A percentile compares a stretch with the other conserved stretches of the same genome.
These are phyloP conservation scores for Aureobasidium leucospermi DNA, from an alignment of 2,329 filamentous ascomycete genomes.

Conservation along the genomic window DNA sequence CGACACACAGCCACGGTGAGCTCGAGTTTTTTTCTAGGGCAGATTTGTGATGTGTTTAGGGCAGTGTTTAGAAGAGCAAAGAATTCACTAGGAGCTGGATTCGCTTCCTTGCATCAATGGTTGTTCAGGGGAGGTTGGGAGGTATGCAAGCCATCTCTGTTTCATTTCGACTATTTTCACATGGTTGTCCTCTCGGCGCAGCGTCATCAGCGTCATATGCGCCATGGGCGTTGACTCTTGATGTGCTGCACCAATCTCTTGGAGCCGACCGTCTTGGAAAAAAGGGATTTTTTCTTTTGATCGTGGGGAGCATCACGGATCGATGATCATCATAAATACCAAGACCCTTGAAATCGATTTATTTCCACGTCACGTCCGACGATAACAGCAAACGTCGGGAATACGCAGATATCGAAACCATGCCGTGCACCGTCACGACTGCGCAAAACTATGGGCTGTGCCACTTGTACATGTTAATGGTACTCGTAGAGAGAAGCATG, in stretches of 20 bases:
- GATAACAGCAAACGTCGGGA: not conserved
- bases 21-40: not conserved
- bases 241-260: constrained; percentile 7
- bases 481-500: not conserved
- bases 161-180: constrained; percentile 9
- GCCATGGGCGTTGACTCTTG: not conserved
- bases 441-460: not conserved
- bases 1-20: not conserved
- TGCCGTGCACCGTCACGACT: not conserved
- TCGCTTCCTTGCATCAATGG: not conserved
- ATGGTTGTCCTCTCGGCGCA: not conserved
- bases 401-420: not conserved
- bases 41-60: not conserved
- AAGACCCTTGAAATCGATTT: constrained; percentile 1
- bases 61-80: not conserved
- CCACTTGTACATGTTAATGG: not conserved
- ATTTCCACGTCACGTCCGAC: not conserved
- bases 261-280: not conserved
- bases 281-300: not conserved
- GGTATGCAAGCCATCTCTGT: constrained; percentile 3
- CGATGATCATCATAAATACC: not conserved
- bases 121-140: not conserved
- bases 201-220: constrained; percentile 9
- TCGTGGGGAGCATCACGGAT: not conserved
- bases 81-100: not conserved